Evolutionary conservation across 2,329 filamentous ascomycete species (phyloP).

Genomic region (Capronia coronata): DNA sequence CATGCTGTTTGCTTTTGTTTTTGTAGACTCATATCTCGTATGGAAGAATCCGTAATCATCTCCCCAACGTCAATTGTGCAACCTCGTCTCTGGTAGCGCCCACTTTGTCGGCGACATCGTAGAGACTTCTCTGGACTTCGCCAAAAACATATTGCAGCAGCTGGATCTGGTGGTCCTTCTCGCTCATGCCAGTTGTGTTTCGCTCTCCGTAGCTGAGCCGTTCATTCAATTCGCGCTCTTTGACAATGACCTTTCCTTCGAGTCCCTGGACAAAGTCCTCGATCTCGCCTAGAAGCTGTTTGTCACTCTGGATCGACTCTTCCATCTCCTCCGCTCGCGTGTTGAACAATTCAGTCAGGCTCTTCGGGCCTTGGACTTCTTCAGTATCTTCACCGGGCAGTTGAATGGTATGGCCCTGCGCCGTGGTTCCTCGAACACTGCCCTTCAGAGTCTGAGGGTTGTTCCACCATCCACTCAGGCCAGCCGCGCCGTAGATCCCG

Average conservation of each 20-base stretch:
- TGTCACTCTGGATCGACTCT: conserved; percentile 51
- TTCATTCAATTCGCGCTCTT: conserved; percentile 43
- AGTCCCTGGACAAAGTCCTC: conserved; percentile 59
- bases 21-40: neutral
- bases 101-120: conserved; percentile 57
- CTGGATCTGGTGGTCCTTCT: conserved; percentile 41
- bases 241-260: conserved; percentile 44
- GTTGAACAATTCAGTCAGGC: conserved; percentile 60
- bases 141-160: conserved; percentile 48
- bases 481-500: conserved; percentile 22
- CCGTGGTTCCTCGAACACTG: conserved; percentile 32
- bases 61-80: conserved; percentile 48
- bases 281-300: conserved; percentile 56
- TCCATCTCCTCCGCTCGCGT: conserved; percentile 57
- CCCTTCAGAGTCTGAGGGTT: conserved; percentile 28
- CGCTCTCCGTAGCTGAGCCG: conserved; percentile 52
- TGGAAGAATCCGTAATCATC: conserved; percentile 3
- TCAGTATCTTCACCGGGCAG: conserved; percentile 43
- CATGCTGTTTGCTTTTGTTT: no score
- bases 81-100: conserved; percentile 55
- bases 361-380: conserved; percentile 46
- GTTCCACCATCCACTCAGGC: conserved; percentile 31
- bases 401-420: conserved; percentile 39
- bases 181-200: conserved; percentile 36
- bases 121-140: conserved; percentile 60